Conservation (phyloP, 1,139 yeast species). For the Saccharomyces hybrid region DNA sequence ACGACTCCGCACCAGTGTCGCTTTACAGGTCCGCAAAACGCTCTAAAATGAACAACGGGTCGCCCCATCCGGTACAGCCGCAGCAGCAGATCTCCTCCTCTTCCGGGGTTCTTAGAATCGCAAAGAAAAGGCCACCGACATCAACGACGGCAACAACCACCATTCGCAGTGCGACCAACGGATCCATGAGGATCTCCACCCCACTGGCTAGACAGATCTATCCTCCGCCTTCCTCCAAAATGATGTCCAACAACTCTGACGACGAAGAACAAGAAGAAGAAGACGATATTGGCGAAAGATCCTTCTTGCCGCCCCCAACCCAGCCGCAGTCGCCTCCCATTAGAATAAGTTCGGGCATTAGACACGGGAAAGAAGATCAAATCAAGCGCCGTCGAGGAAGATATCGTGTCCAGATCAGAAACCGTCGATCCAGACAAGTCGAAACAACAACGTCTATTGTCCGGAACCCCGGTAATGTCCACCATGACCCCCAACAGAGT, state of each 20-base stretch:
- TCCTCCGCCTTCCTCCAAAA: slow-evolving; percentile 23
- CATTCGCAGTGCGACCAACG: slow-evolving; percentile 13
- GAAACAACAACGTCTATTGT: slow-evolving; percentile 28
- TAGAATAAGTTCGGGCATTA: slow-evolving; percentile 32
- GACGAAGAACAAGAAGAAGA: slow-evolving; percentile 14
- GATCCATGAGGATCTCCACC: slow-evolving; percentile 30
- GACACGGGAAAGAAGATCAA: slow-evolving; percentile 23
- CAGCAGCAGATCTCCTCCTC: slow-evolving; percentile 5
- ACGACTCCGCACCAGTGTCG: slow-evolving; percentile 12
- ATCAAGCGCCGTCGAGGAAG: slow-evolving; percentile 20
- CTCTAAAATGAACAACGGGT: slow-evolving; percentile 20
- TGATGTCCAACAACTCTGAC: slow-evolving; percentile 24
- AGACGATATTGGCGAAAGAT: slow-evolving; percentile 25
- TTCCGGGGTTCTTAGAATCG: slow-evolving; percentile 21
- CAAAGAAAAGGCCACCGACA: slow-evolving; percentile 21
- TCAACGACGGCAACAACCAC: slow-evolving; percentile 12
- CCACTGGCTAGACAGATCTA: slow-evolving; percentile 35
- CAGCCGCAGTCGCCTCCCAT: slow-evolving; percentile 34
- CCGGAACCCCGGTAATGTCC: slow-evolving; percentile 27
- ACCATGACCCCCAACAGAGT: slow-evolving; percentile 31
- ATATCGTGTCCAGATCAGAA: slow-evolving; percentile 32
- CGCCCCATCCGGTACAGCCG: slow-evolving; percentile 10
- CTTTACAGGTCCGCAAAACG: slow-evolving; percentile 16
- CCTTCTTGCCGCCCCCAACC: slow-evolving; percentile 32
- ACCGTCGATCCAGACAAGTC: slow-evolving; percentile 34